Evolutionary conservation across 345 rosid species (phyloP).

Genomic region (Citrus hindsii): DNA sequence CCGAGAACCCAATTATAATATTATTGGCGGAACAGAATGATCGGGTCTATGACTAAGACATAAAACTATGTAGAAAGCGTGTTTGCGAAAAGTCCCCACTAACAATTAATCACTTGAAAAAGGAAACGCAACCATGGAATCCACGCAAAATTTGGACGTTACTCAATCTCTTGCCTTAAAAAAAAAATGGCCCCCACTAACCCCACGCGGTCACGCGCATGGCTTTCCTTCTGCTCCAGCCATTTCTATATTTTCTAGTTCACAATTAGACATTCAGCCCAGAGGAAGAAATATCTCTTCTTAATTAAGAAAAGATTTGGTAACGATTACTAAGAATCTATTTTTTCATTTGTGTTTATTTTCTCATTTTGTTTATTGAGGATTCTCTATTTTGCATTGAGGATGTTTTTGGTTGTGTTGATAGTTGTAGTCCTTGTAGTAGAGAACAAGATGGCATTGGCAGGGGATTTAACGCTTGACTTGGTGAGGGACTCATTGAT

Average conservation of each 20-base stretch:
- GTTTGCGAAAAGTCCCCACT: not conserved
- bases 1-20: not conserved
- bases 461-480: constrained; percentile 43
- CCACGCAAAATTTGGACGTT: constrained; percentile 5
- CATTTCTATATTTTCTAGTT: not conserved
- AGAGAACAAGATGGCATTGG: constrained; percentile 24
- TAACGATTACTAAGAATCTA: not conserved
- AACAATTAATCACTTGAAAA: not conserved
- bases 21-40: not conserved
- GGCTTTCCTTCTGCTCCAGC: not conserved
- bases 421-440: not conserved
- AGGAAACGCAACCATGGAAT: not conserved
- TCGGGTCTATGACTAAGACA: not conserved
- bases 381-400: not conserved
- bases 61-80: not conserved
- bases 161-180: not conserved
- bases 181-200: not conserved
- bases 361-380: not conserved
- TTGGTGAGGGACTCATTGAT: constrained; percentile 57
- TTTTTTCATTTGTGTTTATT: not conserved
- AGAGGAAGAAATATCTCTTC: not conserved
- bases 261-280: not conserved
- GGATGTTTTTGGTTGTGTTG: not conserved
- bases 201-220: not conserved
- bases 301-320: not conserved